Evolutionary conservation across 306 rosid species (phyloP), one percentile per base, ranked within the genome.

Genomic region (Medicago truncatula): DNA sequence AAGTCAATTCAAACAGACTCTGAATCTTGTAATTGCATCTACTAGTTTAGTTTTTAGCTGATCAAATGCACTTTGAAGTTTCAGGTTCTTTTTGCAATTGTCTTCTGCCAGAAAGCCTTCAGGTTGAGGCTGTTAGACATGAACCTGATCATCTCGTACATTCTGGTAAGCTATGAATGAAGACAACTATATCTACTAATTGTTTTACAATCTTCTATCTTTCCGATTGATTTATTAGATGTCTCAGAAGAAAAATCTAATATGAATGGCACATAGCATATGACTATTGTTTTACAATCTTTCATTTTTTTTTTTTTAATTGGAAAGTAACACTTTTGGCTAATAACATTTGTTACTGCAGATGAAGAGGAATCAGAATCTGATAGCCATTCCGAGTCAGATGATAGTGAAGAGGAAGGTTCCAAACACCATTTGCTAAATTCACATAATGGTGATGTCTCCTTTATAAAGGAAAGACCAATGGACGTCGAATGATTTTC

Each of bases 41-140:
- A 70, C 61, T 52, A 31, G 74, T 60, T 40, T 76, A 73, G 60
- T 71, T 65, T 64, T 81, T 63, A 76, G 77, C 81, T 90, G 80
- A 87, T 61, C 73, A 7, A 11, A 38, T 56, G 18, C 67, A 38
- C 23, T 84, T 85, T 86, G 75, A 77, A 80, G 68, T 89, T 84
- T 84, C 99, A 92, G 99, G 97, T 82, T 90, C 99, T 53, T 89
- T 86, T 83, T 96, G 99, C 84, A 92, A 89, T 77, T 96, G 99
- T 89, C 93, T 96, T 89, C 89, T 92, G 54, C 99, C 99, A 16
- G 99, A 90, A 82, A 89, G 83, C 85, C 88, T 96, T 83, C 97
- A 92, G 74, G 88, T 89, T 58, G 77, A 87, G 47, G 92, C 98
- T 77, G 96, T 92, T 62, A 85, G 92, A 82, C 98, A 88, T 84